These are phyloP conservation scores for Cercospora beticola DNA, from an alignment of 2,329 filamentous ascomycete species.

Conservation along the genomic window DNA sequence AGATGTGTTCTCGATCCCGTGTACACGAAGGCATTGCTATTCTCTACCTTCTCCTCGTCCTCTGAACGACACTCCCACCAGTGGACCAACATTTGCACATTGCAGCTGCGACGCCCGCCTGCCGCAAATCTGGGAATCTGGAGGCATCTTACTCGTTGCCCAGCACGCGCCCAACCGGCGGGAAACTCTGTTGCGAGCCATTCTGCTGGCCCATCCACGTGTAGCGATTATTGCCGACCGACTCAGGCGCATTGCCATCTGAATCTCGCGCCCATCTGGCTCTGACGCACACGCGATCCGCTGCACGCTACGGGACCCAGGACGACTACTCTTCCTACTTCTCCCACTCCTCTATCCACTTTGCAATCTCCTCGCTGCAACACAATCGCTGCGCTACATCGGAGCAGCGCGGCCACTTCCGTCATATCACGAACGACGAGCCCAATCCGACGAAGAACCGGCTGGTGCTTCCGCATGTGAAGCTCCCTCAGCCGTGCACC, in stretches of 20 bases:
- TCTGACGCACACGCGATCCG: background rate
- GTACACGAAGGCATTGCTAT: background rate
- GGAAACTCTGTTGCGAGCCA: constrained; percentile 1
- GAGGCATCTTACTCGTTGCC: background rate
- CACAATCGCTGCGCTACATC: background rate
- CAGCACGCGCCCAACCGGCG: constrained; percentile 2
- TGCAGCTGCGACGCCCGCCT: background rate
- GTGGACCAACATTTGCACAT: background rate
- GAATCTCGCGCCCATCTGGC: background rate
- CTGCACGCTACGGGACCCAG: background rate
- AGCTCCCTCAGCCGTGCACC: constrained; percentile 14
- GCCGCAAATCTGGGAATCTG: background rate
- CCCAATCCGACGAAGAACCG: constrained; percentile 18
- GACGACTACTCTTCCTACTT: background rate
- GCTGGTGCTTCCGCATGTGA: constrained; percentile 23
- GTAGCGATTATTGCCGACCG: background rate
- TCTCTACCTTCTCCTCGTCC: background rate
- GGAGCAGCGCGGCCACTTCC: background rate
- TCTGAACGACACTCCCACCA: background rate
- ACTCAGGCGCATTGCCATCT: background rate
- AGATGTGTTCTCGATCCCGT: background rate
- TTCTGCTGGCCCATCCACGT: constrained; percentile 1
- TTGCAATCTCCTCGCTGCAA: background rate
- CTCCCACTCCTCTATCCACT: background rate
- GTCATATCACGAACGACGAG: constrained; percentile 9